Evolutionary conservation across 2,329 filamentous ascomycete species (phyloP).

Genomic region (Pseudogymnoascus sp.): DNA sequence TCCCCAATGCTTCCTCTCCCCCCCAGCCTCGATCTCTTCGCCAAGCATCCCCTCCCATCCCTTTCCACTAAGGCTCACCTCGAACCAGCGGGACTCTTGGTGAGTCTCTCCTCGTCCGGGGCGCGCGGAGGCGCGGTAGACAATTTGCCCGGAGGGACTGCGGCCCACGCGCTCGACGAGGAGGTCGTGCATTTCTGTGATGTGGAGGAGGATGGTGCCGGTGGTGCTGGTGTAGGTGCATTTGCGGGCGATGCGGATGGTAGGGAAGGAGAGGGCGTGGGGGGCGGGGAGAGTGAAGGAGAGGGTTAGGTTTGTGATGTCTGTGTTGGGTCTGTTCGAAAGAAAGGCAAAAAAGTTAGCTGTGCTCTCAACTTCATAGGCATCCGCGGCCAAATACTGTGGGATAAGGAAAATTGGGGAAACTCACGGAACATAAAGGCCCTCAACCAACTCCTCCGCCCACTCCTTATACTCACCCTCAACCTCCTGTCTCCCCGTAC

Average conservation of each 20-base stretch:
- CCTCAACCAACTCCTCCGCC: conserved; percentile 18
- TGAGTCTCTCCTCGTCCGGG: neutral
- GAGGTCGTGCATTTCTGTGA: conserved; percentile 1
- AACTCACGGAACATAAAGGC: conserved; percentile 28
- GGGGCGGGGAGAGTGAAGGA: neutral
- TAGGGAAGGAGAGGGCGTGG: neutral
- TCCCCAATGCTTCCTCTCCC: conserved; percentile 22
- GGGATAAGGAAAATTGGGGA: neutral
- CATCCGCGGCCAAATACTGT: neutral
- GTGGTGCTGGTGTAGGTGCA: neutral
- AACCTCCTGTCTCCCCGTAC: conserved; percentile 16
- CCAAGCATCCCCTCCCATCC: conserved; percentile 16
- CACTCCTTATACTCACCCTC: conserved; percentile 20
- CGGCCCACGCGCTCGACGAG: neutral
- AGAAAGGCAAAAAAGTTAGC: conserved; percentile 13
- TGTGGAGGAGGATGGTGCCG: neutral
- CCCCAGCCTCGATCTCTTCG: conserved; percentile 20
- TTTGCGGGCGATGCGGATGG: conserved; percentile 8
- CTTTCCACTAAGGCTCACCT: conserved; percentile 20
- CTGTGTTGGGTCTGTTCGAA: neutral
- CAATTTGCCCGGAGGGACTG: neutral
- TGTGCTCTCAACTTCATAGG: neutral
- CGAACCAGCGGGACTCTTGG: conserved; percentile 20
- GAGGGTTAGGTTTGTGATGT: neutral
- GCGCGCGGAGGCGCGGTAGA: neutral